Percentiles rank a stretch among this genome's conserved stretches.
These are phyloP conservation scores for Zoysia pacifica DNA, from an alignment of 176 grass and related monocot species.

Conservation along the genomic window DNA sequence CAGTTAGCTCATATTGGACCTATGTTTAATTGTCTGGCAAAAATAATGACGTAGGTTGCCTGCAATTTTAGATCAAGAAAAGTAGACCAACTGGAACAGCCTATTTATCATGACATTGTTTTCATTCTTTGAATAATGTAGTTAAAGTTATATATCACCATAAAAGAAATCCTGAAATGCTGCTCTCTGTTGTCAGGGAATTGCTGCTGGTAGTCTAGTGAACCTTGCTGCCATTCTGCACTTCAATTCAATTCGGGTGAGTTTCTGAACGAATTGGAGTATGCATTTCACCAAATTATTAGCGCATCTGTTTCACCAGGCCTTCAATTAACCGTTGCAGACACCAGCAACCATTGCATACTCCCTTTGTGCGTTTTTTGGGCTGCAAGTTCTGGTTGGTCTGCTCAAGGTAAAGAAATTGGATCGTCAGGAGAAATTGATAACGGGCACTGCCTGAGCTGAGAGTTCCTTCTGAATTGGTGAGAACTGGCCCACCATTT, in stretches of 20 bases:
- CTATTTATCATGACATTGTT: conserved; percentile 5
- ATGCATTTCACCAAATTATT: conserved; percentile 20
- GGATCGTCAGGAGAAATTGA: conserved; percentile 84
- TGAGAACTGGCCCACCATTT: conserved; percentile 27
- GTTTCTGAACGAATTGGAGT: conserved; percentile 21
- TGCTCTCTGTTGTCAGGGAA: conserved; percentile 53
- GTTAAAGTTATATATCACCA: background rate
- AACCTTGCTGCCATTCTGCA: conserved; percentile 87
- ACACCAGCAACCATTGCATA: conserved; percentile 75
- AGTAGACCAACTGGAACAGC: background rate
- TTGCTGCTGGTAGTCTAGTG: conserved; percentile 86
- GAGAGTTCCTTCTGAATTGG: conserved; percentile 23
- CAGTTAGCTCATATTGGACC: background rate
- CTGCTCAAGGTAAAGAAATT: conserved; percentile 90
- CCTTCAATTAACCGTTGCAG: conserved; percentile 41
- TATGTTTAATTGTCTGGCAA: background rate
- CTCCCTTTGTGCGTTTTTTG: conserved; percentile 67
- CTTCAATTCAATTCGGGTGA: conserved; percentile 87
- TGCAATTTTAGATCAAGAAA: background rate
- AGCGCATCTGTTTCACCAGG: conserved; percentile 19
- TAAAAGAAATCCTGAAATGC: conserved; percentile 23
- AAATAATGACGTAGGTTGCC: background rate
- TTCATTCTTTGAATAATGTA: conserved; percentile 18
- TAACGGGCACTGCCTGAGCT: conserved; percentile 86
- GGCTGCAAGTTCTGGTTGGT: conserved; percentile 75